phyloP scores from a whole-genome alignment of 1,139 yeast genomes.

The Scheffersomyces titani region DNA sequence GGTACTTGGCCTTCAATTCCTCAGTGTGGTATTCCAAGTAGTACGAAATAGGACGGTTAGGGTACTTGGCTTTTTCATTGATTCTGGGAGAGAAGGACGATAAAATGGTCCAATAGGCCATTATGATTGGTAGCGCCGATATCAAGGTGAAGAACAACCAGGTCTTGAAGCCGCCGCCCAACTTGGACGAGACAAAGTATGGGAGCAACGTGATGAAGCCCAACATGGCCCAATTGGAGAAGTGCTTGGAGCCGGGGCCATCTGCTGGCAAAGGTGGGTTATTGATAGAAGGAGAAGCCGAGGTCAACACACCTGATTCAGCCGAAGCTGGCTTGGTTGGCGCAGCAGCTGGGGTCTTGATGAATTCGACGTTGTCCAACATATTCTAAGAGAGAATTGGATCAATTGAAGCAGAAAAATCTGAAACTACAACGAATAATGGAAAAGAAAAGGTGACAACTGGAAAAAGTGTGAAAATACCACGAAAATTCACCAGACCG shows the following conservation, averaged over 20 bases:
- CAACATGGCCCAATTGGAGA: slow-evolving; percentile 62
- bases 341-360: slow-evolving; percentile 59
- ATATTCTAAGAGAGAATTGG: slow-evolving; percentile 15
- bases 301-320: slow-evolving; percentile 61
- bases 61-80: slow-evolving; percentile 75
- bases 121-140: slow-evolving; percentile 65
- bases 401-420: neutral
- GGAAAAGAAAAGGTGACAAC: slow-evolving; percentile 2
- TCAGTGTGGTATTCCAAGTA: slow-evolving; percentile 83
- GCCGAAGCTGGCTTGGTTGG: slow-evolving; percentile 48
- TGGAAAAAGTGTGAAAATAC: neutral
- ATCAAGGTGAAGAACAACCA: slow-evolving; percentile 58
- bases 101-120: slow-evolving; percentile 80
- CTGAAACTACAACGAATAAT: neutral
- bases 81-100: slow-evolving; percentile 81
- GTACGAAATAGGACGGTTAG: slow-evolving; percentile 75
- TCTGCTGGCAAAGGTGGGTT: slow-evolving; percentile 92
- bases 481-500: neutral
- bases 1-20: slow-evolving; percentile 69
- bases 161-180: slow-evolving; percentile 76
- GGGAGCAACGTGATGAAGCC: slow-evolving; percentile 64
- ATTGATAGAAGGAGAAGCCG: slow-evolving; percentile 70
- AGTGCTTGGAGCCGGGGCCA: slow-evolving; percentile 82
- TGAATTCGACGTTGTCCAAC: slow-evolving; percentile 51
- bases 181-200: slow-evolving; percentile 57